Percentiles rank a stretch among this genome's conserved stretches.
phyloP scores from a whole-genome alignment of 345 rosid genomes.

The Eutrema yunnanense region DNA sequence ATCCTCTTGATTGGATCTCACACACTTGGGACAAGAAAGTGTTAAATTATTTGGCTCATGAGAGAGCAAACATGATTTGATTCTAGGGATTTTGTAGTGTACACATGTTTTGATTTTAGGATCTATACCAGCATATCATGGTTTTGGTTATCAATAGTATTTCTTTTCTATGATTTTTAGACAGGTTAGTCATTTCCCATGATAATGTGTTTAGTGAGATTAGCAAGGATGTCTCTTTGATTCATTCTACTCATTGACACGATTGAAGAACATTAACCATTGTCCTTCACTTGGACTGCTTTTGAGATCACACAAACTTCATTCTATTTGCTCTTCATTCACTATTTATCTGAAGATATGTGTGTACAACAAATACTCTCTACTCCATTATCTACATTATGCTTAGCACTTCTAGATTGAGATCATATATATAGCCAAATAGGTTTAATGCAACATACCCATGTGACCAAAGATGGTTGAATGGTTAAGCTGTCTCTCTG shows the following conservation, averaged over 20 bases:
- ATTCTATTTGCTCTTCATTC: neutral
- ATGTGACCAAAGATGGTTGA: neutral
- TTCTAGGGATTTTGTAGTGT: neutral
- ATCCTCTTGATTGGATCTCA: neutral
- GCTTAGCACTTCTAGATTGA: neutral
- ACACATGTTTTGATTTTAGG: neutral
- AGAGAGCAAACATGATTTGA: neutral
- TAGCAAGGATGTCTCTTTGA: neutral
- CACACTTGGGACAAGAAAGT: conserved; percentile 8
- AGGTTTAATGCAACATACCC: neutral
- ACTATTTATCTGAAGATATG: neutral
- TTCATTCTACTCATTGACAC: neutral
- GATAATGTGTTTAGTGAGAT: neutral
- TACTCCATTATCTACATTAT: neutral
- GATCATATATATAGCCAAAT: neutral
- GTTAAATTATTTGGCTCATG: neutral
- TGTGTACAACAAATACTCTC: neutral
- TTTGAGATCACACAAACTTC: neutral
- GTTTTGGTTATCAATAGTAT: neutral
- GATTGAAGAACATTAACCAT: neutral
- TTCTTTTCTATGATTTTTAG: neutral
- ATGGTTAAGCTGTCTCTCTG: neutral
- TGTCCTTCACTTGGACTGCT: neutral
- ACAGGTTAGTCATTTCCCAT: neutral
- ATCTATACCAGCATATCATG: neutral